phyloP scores from a whole-genome alignment of 2,329 filamentous ascomycete species.

The Pestalotiopsis sp. region DNA sequence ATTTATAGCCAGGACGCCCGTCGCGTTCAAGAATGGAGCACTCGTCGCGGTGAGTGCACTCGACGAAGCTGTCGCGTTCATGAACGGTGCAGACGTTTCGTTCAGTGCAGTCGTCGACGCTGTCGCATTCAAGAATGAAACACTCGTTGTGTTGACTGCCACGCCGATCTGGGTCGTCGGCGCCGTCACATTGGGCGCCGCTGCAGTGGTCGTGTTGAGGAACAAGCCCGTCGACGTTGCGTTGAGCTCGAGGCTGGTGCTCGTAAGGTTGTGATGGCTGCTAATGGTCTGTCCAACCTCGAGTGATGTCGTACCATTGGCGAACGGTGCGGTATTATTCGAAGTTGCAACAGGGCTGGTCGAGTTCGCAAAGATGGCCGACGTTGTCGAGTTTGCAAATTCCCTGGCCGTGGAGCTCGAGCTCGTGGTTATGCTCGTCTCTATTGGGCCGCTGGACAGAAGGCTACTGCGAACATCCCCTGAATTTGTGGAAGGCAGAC shows the following conservation, averaged over 20 bases:
- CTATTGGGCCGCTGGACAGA: background rate
- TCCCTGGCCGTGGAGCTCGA: background rate
- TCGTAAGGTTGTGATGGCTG: constrained; percentile 13
- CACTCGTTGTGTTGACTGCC: background rate
- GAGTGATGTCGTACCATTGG: constrained; percentile 15
- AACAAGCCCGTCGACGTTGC: constrained; percentile 7
- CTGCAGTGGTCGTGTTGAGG: constrained; percentile 6
- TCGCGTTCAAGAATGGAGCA: background rate
- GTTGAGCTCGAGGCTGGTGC: background rate
- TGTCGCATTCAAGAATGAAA: constrained; percentile 5
- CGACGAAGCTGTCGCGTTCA: background rate
- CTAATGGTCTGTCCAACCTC: constrained; percentile 5
- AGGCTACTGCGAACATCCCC: background rate
- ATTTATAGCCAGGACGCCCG: background rate
- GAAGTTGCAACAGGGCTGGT: background rate
- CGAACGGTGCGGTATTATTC: background rate
- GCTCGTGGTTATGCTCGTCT: background rate
- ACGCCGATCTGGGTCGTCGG: background rate
- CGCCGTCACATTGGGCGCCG: background rate
- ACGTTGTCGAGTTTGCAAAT: background rate
- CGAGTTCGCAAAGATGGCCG: constrained; percentile 9
- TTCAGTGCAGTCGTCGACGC: background rate
- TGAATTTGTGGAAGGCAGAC: background rate
- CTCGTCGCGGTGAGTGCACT: background rate
- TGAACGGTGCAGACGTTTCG: constrained; percentile 1